Conservation (phyloP, 208 protist genomes). For the Acanthamoeba quina region DNA sequence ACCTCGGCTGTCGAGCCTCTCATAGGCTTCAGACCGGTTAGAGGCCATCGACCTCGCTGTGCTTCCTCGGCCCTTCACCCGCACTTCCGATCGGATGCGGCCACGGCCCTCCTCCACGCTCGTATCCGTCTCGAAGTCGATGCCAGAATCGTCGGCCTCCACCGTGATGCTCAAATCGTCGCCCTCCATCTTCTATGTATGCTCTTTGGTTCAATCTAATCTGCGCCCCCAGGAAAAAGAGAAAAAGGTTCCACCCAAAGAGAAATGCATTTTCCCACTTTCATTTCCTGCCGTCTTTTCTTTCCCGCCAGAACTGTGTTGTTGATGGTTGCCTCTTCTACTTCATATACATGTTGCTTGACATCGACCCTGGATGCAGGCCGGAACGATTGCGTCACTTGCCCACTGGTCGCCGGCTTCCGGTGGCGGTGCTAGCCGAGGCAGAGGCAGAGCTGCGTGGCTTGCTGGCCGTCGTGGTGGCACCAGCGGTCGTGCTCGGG, state of each 20-base stretch:
- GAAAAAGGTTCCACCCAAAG: not conserved
- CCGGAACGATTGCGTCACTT: too few species aligned
- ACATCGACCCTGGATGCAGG: too few species aligned
- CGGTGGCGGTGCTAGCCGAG: not conserved
- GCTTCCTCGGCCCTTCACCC: conserved; percentile 50
- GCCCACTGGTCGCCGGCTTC: too few species aligned
- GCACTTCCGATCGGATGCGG: conserved; percentile 25
- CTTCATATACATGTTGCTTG: too few species aligned
- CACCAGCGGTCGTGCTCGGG: too few species aligned
- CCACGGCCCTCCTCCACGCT: not conserved
- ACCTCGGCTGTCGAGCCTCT: not conserved
- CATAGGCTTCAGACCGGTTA: conserved; percentile 11
- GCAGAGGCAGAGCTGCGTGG: too few species aligned
- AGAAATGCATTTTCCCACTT: too few species aligned
- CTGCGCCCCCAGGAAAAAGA: not conserved
- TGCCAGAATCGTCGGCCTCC: conserved; percentile 32
- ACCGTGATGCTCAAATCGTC: conserved; percentile 34
- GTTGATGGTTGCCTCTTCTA: too few species aligned
- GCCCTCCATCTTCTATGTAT: not conserved
- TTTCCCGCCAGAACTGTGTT: too few species aligned
- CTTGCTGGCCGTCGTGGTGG: too few species aligned
- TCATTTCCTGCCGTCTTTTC: too few species aligned
- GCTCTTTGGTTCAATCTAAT: not conserved
- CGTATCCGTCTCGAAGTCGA: conserved; percentile 39
- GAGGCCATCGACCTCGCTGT: not conserved